Percentiles rank a stretch among this genome's conserved stretches.
Evolutionary conservation across 2,329 filamentous ascomycete species (phyloP).

Genomic region (Thielaviopsis punctulata): DNA sequence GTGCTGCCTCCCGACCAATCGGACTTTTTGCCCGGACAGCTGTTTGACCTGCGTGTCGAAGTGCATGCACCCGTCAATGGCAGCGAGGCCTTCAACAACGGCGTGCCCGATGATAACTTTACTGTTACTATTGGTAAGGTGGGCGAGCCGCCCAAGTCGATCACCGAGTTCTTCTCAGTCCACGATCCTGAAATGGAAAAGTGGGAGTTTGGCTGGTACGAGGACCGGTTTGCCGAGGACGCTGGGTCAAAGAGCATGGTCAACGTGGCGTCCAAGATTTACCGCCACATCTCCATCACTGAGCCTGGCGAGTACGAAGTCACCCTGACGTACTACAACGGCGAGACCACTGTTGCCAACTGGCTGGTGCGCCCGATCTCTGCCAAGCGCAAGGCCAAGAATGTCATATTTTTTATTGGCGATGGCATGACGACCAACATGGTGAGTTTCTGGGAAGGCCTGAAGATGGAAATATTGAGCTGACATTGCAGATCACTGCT

Average conservation of each 20-base stretch:
- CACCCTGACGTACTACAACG: conserved; percentile 57
- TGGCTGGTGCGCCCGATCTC: conserved; percentile 61
- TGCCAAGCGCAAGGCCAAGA: conserved; percentile 60
- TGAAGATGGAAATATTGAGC: not conserved
- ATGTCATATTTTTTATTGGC: conserved; percentile 73
- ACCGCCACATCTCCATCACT: conserved; percentile 56
- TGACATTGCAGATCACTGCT: conserved; percentile 39
- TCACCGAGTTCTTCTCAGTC: conserved; percentile 51
- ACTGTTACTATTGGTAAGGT: conserved; percentile 56
- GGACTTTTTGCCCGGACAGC: conserved; percentile 70
- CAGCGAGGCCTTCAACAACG: conserved; percentile 54
- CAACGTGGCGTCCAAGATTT: conserved; percentile 65
- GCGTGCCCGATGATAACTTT: conserved; percentile 56
- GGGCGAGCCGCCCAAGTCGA: conserved; percentile 32
- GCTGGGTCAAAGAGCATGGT: conserved; percentile 52
- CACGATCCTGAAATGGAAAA: conserved; percentile 56
- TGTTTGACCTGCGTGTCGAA: conserved; percentile 70
- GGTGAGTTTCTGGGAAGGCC: conserved; percentile 19
- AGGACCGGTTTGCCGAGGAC: conserved; percentile 66
- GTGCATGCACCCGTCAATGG: conserved; percentile 70
- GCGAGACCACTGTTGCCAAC: conserved; percentile 51
- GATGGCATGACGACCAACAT: conserved; percentile 57
- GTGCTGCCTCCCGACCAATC: conserved; percentile 46
- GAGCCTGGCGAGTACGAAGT: conserved; percentile 68
- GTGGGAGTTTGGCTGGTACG: conserved; percentile 75